Percentiles rank a stretch among this genome's conserved stretches.
These are phyloP conservation scores for Suillus tomentosus DNA, from an alignment of 768 basidiomycete genomes.

Conservation along the genomic window DNA sequence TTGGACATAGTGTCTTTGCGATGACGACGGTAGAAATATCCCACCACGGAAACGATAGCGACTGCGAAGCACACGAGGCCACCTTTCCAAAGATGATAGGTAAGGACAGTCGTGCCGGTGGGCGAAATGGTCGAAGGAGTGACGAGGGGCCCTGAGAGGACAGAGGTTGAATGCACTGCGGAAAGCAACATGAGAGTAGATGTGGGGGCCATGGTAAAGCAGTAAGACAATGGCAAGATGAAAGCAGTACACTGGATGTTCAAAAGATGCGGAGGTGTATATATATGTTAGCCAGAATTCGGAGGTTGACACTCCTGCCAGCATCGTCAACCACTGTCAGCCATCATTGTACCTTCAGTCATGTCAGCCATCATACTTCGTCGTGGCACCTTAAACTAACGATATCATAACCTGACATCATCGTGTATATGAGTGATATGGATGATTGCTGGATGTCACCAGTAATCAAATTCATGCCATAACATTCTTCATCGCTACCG, in stretches of 20 bases:
- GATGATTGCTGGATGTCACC: not conserved
- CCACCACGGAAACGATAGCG: conserved; percentile 4
- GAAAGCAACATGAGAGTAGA: not conserved
- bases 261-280: not conserved
- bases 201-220: not conserved
- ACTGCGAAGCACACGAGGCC: conserved; percentile 3
- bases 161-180: not conserved
- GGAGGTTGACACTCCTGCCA: not conserved
- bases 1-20: not conserved
- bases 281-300: not conserved
- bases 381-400: not conserved
- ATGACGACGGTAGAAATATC: conserved; percentile 4
- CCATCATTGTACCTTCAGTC: not conserved
- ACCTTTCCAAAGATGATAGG: conserved; percentile 3
- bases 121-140: not conserved
- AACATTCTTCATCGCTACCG: conserved; percentile 82
- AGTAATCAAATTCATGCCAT: conserved; percentile 19
- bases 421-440: not conserved
- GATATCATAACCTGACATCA: not conserved
- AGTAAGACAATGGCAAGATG: not conserved
- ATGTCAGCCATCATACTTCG: not conserved
- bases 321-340: not conserved
- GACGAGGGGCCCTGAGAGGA: not conserved
- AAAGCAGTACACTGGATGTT: not conserved
- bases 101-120: not conserved